phyloP scores from a whole-genome alignment of 192 early-diverging fungal species.

The Geranomyces michiganensis region DNA sequence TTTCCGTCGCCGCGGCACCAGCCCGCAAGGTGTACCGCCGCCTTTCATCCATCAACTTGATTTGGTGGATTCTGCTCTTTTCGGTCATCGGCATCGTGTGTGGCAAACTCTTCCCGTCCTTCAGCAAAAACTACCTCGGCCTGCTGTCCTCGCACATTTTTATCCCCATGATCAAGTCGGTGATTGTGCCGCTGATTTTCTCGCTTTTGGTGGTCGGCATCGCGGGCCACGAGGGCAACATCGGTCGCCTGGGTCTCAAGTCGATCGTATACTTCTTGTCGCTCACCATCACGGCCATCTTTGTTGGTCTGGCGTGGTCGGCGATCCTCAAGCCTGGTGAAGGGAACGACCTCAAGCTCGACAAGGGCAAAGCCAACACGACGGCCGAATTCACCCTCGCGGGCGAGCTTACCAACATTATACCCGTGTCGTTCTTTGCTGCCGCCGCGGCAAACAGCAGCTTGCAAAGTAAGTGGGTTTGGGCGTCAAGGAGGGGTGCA shows the following conservation, averaged over 20 bases:
- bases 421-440: slow-evolving; percentile 62
- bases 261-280: slow-evolving; percentile 71
- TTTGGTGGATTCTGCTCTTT: slow-evolving; percentile 7
- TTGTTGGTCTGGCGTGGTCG: slow-evolving; percentile 66
- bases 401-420: slow-evolving; percentile 57
- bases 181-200: slow-evolving; percentile 70
- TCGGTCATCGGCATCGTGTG: slow-evolving; percentile 31
- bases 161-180: slow-evolving; percentile 43
- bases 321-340: slow-evolving; percentile 66
- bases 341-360: slow-evolving; percentile 43
- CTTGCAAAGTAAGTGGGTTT: slow-evolving; percentile 42
- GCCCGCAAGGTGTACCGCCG: background rate
- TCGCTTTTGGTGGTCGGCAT: slow-evolving; percentile 71
- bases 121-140: slow-evolving; percentile 36
- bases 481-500: too few species aligned
- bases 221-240: slow-evolving; percentile 72
- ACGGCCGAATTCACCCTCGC: slow-evolving; percentile 52
- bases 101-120: slow-evolving; percentile 33
- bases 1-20: background rate
- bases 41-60: background rate
- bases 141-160: slow-evolving; percentile 41
- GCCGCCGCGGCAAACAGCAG: slow-evolving; percentile 49
- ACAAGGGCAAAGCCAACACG: slow-evolving; percentile 17
- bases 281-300: slow-evolving; percentile 39
- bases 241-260: slow-evolving; percentile 70